phyloP scores from a whole-genome alignment of 78 protist species.

The Cavenderia fasciculata region DNA sequence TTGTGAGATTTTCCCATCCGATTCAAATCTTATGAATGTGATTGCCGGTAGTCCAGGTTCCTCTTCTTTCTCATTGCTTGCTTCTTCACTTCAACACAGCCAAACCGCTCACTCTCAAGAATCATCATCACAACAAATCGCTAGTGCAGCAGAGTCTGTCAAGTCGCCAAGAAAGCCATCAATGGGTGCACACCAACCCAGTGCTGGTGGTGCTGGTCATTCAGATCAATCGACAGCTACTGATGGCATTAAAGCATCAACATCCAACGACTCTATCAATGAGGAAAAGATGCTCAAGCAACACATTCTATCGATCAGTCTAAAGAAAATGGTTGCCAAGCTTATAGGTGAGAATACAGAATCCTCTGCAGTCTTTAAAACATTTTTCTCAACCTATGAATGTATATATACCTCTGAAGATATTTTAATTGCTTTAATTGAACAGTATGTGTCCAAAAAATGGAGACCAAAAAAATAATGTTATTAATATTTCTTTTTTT shows the following conservation, averaged over 20 bases:
- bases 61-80: background rate
- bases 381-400: conserved; percentile 66
- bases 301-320: background rate
- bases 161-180: background rate
- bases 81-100: background rate
- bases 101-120: background rate
- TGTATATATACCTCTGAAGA: conserved; percentile 28
- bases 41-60: no score
- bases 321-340: conserved; percentile 19
- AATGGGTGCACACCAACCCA: background rate
- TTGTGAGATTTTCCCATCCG: conserved; percentile 13
- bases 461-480: background rate
- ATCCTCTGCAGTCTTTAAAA: conserved; percentile 33
- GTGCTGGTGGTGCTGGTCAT: background rate
- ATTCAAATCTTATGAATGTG: no score
- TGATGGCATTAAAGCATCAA: conserved; percentile 16
- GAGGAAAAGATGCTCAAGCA: conserved; percentile 9
- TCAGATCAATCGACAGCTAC: background rate
- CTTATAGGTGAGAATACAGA: conserved; percentile 25
- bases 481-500: background rate
- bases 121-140: background rate
- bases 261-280: no score
- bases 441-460: conserved; percentile 7
- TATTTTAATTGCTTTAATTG: conserved; percentile 33
- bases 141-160: background rate